Evolutionary conservation across 192 early-diverging fungal species (phyloP).

Genomic region (Chytriomyces sp.): DNA sequence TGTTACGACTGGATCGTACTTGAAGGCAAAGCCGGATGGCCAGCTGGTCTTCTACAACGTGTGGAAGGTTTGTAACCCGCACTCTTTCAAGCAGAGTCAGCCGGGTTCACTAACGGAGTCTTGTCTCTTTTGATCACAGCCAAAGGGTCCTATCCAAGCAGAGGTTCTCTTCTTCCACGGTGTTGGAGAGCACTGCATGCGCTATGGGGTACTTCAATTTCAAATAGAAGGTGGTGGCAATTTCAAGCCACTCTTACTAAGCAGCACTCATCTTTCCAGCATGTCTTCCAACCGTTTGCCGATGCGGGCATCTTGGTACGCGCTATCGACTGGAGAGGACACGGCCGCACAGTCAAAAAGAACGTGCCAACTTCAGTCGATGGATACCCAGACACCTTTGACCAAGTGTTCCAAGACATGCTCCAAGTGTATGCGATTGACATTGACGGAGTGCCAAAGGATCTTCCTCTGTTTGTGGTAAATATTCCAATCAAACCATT

Average conservation of each 20-base stretch:
- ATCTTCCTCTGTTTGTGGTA: conserved; percentile 2
- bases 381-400: conserved; percentile 16
- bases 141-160: conserved; percentile 35
- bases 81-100: no score
- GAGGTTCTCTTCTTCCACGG: conserved; percentile 65
- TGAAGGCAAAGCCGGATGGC: neutral
- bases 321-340: conserved; percentile 68
- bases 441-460: neutral
- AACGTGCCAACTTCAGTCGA: neutral
- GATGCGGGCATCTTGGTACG: conserved; percentile 60
- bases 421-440: conserved; percentile 3
- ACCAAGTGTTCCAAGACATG: conserved; percentile 53
- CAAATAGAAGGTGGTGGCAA: neutral
- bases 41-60: conserved; percentile 18
- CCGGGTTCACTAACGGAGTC: no score
- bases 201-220: conserved; percentile 55
- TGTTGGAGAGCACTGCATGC: conserved; percentile 64
- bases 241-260: neutral
- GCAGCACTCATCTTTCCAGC: conserved; percentile 15
- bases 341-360: conserved; percentile 18
- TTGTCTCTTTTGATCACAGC: no score
- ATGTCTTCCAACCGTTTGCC: conserved; percentile 63
- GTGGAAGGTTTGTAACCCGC: conserved; percentile 7
- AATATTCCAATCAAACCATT: neutral
- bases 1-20: neutral